Percentiles rank a stretch among this genome's conserved stretches.
Evolutionary conservation across 2,329 filamentous ascomycete genomes (phyloP).

Genomic region (Exserohilum rostratum): DNA sequence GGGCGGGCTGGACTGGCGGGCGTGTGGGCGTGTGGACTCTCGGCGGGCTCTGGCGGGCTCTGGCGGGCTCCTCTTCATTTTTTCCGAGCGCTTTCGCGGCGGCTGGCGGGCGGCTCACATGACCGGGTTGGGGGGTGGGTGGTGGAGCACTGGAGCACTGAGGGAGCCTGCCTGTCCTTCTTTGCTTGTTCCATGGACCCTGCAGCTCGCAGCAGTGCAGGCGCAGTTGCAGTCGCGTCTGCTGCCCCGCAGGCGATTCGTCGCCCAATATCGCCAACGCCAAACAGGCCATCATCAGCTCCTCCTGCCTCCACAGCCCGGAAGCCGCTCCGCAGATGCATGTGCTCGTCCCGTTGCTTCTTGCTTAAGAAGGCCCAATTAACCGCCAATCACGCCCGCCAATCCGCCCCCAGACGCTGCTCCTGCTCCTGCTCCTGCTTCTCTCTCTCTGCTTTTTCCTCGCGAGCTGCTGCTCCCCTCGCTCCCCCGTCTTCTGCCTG

Average conservation of each 20-base stretch:
- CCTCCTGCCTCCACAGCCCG: not conserved
- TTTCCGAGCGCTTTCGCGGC: too few relatives aligned
- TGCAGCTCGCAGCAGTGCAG: constrained; percentile 15
- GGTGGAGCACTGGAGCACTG: too few relatives aligned
- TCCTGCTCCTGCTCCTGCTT: not conserved
- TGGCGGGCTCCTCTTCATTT: too few relatives aligned
- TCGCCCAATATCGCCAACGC: too few relatives aligned
- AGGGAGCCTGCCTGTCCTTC: constrained; percentile 8
- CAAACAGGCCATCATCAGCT: too few relatives aligned
- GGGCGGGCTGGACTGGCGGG: too few relatives aligned
- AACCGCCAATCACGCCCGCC: constrained; percentile 30
- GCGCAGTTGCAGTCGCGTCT: too few relatives aligned
- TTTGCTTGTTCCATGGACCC: constrained; percentile 24
- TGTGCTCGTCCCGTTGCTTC: constrained; percentile 25
- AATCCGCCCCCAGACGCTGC: not conserved
- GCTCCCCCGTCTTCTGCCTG: constrained; percentile 18
- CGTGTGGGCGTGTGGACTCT: too few relatives aligned
- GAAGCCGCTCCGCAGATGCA: constrained; percentile 26
- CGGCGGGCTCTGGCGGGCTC: too few relatives aligned
- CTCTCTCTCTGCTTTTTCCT: not conserved
- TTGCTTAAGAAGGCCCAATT: constrained; percentile 19
- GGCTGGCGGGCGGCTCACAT: not conserved
- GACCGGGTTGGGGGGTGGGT: constrained; percentile 2
- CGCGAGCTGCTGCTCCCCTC: not conserved
- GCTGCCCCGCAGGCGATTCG: too few relatives aligned